These are phyloP conservation scores for Smallanthus sonchifolius DNA, from an alignment of 129 eudicot genomes.

Conservation along the genomic window DNA sequence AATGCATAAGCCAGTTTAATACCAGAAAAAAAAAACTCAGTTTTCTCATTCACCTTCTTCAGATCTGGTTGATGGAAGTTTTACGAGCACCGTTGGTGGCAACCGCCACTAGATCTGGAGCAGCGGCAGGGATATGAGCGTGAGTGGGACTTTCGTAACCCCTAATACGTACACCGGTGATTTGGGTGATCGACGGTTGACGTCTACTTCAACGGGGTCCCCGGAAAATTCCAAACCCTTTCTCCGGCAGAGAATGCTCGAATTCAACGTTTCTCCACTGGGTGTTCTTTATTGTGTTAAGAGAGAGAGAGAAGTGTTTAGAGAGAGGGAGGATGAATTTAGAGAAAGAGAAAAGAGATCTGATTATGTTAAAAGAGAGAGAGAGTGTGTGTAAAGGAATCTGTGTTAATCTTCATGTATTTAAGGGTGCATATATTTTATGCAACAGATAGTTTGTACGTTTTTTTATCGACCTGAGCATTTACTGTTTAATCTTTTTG, in stretches of 20 bases:
- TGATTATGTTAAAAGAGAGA: too few species aligned
- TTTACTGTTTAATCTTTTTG: constrained; percentile 1
- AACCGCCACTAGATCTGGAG: too few species aligned
- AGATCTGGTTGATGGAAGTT: too few species aligned
- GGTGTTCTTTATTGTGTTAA: too few species aligned
- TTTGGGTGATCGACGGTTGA: constrained; percentile 27
- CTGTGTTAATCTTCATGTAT: not conserved
- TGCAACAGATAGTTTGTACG: not conserved
- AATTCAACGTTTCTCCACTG: constrained; percentile 30
- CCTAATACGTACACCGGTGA: constrained; percentile 22
- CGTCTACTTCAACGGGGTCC: constrained; percentile 46
- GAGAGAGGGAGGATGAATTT: too few species aligned
- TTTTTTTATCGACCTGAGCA: not conserved
- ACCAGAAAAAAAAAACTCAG: not conserved
- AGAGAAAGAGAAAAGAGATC: too few species aligned
- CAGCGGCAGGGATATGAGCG: constrained; percentile 34
- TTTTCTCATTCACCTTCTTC: not conserved
- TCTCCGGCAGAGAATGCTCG: constrained; percentile 47
- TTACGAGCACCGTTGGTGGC: too few species aligned
- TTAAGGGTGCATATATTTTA: not conserved
- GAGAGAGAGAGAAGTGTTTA: too few species aligned
- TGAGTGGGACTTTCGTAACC: constrained; percentile 34
- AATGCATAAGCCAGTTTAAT: not conserved
- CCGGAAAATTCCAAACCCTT: constrained; percentile 61
- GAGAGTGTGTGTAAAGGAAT: not conserved